Conservation (phyloP, 805 yeast species). For the Sugiyamaella floridensis region DNA sequence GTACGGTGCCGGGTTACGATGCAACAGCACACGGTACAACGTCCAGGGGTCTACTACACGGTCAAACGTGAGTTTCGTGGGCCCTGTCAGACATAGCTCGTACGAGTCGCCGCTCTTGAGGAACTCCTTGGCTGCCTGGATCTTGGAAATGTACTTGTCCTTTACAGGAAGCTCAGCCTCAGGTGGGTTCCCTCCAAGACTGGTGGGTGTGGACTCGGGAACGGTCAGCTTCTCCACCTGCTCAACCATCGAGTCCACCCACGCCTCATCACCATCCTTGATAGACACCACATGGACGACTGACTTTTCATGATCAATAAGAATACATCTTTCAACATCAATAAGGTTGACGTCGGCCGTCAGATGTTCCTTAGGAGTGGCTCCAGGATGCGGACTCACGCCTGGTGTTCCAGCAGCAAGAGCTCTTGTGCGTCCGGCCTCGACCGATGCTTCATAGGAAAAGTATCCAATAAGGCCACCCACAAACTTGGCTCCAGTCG, state of each 20-base stretch:
- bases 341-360: slow-evolving; percentile 65
- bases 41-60: slow-evolving; percentile 57
- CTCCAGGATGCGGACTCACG: slow-evolving; percentile 19
- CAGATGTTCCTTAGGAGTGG: slow-evolving; percentile 29
- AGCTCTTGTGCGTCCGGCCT: neutral
- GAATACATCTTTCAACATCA: slow-evolving; percentile 57
- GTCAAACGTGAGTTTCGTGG: slow-evolving; percentile 53
- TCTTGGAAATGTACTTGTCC: slow-evolving; percentile 46
- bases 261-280: slow-evolving; percentile 20
- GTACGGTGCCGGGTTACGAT: slow-evolving; percentile 86
- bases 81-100: slow-evolving; percentile 84
- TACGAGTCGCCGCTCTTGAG: slow-evolving; percentile 82
- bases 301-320: slow-evolving; percentile 43
- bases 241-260: slow-evolving; percentile 18
- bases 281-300: slow-evolving; percentile 50
- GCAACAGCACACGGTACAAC: slow-evolving; percentile 63
- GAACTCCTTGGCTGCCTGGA: slow-evolving; percentile 57
- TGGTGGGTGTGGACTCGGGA: slow-evolving; percentile 28
- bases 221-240: slow-evolving; percentile 12
- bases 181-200: slow-evolving; percentile 12
- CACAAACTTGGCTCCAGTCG: slow-evolving; percentile 39
- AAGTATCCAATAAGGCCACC: slow-evolving; percentile 90
- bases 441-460: slow-evolving; percentile 70
- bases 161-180: slow-evolving; percentile 41
- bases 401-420: slow-evolving; percentile 28